A percentile compares a stretch with the other conserved stretches of the same genome.
Evolutionary conservation across 208 protist species (phyloP).

Genomic region (Vickermania ingenoplastis): DNA sequence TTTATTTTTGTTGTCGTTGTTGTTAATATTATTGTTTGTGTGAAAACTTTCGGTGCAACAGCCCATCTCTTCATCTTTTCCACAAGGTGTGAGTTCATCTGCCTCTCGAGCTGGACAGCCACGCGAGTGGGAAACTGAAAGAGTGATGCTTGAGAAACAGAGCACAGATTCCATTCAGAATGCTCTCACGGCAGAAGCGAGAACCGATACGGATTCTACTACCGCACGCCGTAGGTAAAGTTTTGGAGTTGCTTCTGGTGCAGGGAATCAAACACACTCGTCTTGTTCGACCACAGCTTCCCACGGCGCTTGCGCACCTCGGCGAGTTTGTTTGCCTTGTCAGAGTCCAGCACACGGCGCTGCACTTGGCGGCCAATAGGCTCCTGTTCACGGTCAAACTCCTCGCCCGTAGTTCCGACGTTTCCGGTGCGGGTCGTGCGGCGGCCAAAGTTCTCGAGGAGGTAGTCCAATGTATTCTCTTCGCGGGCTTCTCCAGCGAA

Average conservation of each 20-base stretch:
- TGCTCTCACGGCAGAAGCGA: no score
- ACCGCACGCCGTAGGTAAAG: conserved; percentile 69
- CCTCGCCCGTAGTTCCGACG: conserved; percentile 63
- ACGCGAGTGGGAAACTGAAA: no score
- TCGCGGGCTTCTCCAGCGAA: conserved; percentile 81
- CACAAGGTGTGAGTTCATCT: no score
- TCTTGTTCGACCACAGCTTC: conserved; percentile 82
- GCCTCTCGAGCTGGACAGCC: no score
- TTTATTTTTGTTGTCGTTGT: no score
- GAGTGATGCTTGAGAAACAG: no score
- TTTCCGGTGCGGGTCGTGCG: conserved; percentile 54
- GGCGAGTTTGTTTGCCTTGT: conserved; percentile 73
- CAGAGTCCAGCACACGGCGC: conserved; percentile 72
- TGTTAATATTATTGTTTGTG: no score
- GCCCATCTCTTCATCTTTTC: no score
- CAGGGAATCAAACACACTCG: conserved; percentile 69
- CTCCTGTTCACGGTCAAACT: conserved; percentile 89
- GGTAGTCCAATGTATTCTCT: conserved; percentile 80
- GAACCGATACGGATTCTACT: no score
- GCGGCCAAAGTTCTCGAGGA: conserved; percentile 85
- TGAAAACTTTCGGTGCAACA: no score
- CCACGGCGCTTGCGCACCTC: conserved; percentile 61
- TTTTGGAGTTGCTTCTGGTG: conserved; percentile 87
- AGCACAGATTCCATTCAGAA: no score
- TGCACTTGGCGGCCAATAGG: conserved; percentile 86